Percentiles rank a stretch among this genome's conserved stretches.
These are phyloP conservation scores for Sarocladium kiliense DNA, from an alignment of 2,329 filamentous ascomycete species.

Conservation along the genomic window DNA sequence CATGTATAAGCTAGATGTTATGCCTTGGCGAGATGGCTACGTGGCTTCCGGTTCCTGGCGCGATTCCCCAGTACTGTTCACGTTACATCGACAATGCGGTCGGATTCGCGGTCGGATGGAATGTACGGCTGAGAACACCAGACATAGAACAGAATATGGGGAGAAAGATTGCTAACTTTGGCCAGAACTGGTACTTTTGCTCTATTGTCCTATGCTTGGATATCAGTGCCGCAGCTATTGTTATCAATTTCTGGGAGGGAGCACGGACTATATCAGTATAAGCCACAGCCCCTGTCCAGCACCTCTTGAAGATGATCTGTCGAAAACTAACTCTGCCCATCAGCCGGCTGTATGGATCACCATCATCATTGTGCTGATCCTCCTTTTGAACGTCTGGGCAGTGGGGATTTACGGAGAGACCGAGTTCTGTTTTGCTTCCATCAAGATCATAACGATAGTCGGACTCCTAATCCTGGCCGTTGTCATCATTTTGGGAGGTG, in stretches of 20 bases:
- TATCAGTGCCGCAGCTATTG: constrained; percentile 14
- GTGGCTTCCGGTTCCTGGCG: constrained; percentile 42
- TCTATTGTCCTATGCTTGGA: constrained; percentile 29
- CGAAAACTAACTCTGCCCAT: constrained; percentile 12
- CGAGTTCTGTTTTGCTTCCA: neutral
- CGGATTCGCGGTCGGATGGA: constrained; percentile 40
- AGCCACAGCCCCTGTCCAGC: too few relatives aligned
- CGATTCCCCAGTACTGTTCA: constrained; percentile 47
- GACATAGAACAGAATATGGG: too few relatives aligned
- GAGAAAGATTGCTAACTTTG: too few relatives aligned
- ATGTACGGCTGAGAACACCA: too few relatives aligned
- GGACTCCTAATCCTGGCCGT: neutral
- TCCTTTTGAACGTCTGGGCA: neutral
- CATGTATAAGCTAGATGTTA: too few relatives aligned
- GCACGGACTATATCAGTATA: too few relatives aligned
- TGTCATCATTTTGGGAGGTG: constrained; percentile 26
- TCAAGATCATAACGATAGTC: neutral
- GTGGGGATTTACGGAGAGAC: neutral
- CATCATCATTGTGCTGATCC: constrained; percentile 15
- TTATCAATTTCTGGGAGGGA: constrained; percentile 18
- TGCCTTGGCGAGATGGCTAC: too few relatives aligned
- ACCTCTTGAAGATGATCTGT: too few relatives aligned
- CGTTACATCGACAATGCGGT: constrained; percentile 39
- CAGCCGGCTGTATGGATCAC: constrained; percentile 19
- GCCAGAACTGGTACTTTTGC: constrained; percentile 32